Evolutionary conservation across 1,284 basidiomycete genomes (phyloP).

Genomic region (Exobasidium rhododendri): DNA sequence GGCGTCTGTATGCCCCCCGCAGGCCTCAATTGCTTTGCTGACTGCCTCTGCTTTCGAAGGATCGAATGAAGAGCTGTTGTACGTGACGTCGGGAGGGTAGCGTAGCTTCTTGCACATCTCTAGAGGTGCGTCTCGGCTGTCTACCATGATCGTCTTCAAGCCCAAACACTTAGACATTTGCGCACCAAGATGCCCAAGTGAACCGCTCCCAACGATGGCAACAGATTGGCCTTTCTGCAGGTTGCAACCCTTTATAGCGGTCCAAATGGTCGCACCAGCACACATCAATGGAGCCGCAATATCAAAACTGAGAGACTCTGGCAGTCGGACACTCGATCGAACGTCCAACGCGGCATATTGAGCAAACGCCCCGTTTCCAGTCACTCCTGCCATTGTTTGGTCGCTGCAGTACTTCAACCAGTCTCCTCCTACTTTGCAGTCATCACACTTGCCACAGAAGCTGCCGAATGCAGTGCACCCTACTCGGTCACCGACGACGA

Average conservation of each 20-base stretch:
- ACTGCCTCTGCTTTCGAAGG: slow-evolving; percentile 5
- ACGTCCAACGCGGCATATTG: slow-evolving; percentile 13
- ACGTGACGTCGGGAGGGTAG: slow-evolving; percentile 9
- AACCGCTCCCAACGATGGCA: slow-evolving; percentile 17
- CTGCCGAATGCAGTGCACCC: slow-evolving; percentile 18
- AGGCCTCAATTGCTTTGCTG: slow-evolving; percentile 6
- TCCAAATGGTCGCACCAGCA: slow-evolving; percentile 21
- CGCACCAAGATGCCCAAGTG: slow-evolving; percentile 10
- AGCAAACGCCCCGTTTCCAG: slow-evolving; percentile 14
- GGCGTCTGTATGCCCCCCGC: slow-evolving; percentile 16
- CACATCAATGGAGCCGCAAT: slow-evolving; percentile 20
- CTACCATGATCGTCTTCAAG: slow-evolving; percentile 9
- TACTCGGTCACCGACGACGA: slow-evolving; percentile 18
- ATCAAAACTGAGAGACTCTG: slow-evolving; percentile 16
- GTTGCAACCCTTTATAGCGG: slow-evolving; percentile 16
- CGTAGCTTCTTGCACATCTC: slow-evolving; percentile 14
- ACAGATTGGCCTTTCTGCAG: slow-evolving; percentile 13
- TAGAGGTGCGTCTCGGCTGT: slow-evolving; percentile 18
- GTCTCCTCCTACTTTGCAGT: slow-evolving; percentile 14
- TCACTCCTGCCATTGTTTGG: slow-evolving; percentile 4
- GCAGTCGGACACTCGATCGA: slow-evolving; percentile 5
- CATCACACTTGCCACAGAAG: slow-evolving; percentile 15
- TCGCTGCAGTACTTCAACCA: slow-evolving; percentile 13
- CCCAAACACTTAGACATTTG: slow-evolving; percentile 16
- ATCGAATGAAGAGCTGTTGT: slow-evolving; percentile 15